Base-by-base conservation (phyloP, 1,139 yeast species). In the Wickerhamomyces sp. region DNA sequence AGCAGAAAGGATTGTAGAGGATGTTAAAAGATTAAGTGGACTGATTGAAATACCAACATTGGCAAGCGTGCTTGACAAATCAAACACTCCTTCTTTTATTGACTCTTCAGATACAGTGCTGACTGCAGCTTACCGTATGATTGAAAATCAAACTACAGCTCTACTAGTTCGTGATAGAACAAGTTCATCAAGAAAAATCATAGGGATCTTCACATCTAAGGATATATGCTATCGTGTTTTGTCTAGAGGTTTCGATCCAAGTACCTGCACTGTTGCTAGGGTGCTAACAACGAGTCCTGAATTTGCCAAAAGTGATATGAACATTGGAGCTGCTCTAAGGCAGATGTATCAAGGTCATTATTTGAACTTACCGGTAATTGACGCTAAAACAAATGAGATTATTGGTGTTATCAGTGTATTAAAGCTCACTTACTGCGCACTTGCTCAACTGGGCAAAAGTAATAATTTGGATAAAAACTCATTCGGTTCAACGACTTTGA, bases 341-440 rank as follows among this genome's bases (percentile, higher is more conserved):
- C 47, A 65, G 41, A 67, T 67, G 72, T 66, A 63, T 42, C 67
- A 64, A 34, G 72, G 72, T 1, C 64, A 65, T 40, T 67, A 62
- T 37, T 41, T 67, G 34, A 67, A 65, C 39, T 45, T 67, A 36
- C 72, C 72, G 0, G 63, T 67, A 7, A 57, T 57, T 28, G 55
- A 60, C 42, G 48, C 53, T 2, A 35, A 47, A 1, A 40, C 43
- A 4, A 58, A 59, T 6, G 54, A 51, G 12, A 59, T 67, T 4
- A 54, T 61, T n/a, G 71, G 70, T 1, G 53, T 67, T 7, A 63
- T 66, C 5, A 63, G 66, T 42, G 72, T 67, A 3, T 46, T 67
- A 15, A 68, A 66, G 34, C 43, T 67, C 37, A 67, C 71, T 0
- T 64, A 62, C 37, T 61, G 67, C 7, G 58, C 68, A 15, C 45